Percentiles rank a stretch among this genome's conserved stretches.
These are phyloP conservation scores for Alternaria gaisen DNA, from an alignment of 2,329 filamentous ascomycete species.

Conservation along the genomic window DNA sequence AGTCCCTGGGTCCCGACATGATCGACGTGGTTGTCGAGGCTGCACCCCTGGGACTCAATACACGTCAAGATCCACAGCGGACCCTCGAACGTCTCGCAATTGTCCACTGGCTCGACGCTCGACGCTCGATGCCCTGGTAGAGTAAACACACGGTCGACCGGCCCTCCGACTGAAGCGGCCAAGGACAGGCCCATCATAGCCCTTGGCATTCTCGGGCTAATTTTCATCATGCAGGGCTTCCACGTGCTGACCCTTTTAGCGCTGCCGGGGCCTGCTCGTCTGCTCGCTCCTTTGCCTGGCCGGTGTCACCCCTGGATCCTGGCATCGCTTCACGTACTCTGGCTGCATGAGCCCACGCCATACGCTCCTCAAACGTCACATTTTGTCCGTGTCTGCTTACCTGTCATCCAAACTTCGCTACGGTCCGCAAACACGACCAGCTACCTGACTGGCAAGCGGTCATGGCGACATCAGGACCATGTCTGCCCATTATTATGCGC, in stretches of 20 bases:
- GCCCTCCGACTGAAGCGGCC: constrained; percentile 15
- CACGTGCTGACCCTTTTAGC: constrained; percentile 35
- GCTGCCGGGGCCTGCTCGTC: constrained; percentile 13
- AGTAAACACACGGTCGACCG: constrained; percentile 5
- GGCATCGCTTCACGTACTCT: constrained; percentile 25
- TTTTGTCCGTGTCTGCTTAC: constrained; percentile 23
- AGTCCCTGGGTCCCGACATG: constrained; percentile 17
- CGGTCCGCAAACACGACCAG: constrained; percentile 25
- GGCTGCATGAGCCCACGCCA: constrained; percentile 24
- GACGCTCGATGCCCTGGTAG: constrained; percentile 5
- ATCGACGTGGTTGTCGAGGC: constrained; percentile 18
- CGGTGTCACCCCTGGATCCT: constrained; percentile 18
- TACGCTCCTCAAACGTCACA: constrained; percentile 33
- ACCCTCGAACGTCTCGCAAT: constrained; percentile 9
- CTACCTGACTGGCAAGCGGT: constrained; percentile 14
- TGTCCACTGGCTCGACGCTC: constrained; percentile 1
- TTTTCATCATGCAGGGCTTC: constrained; percentile 29
- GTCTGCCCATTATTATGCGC: constrained; percentile 18
- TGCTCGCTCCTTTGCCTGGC: constrained; percentile 8
- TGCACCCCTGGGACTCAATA: not conserved
- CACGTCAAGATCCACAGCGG: constrained; percentile 13
- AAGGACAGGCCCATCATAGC: constrained; percentile 7
- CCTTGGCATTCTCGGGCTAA: constrained; percentile 19
- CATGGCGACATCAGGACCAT: constrained; percentile 23
- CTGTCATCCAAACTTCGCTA: constrained; percentile 23